Evolutionary conservation across 192 early-diverging fungal genomes (phyloP), one percentile per base, ranked within the genome.

Genomic region (Funneliformis mosseae): DNA sequence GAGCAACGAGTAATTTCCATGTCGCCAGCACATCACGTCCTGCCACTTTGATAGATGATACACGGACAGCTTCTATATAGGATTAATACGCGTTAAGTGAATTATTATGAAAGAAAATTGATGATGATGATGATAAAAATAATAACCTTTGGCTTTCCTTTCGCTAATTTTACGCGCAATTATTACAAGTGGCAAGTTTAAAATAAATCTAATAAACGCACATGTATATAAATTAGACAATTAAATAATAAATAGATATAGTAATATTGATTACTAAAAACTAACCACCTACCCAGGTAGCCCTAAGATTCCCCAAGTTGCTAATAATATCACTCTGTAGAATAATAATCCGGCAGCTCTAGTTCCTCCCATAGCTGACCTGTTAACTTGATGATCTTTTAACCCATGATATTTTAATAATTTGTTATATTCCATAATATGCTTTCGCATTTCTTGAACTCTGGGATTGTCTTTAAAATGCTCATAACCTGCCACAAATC

Each of bases 21-120:
- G 98, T 98, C 0, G 95, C 96, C 23, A 99, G 87, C 10, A 99
- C 98, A 81, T 99, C 98, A 45, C 93, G 90, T 33, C 96, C 98
- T 68, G 92, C 92, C 80, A 99, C 93, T 82, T 99, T 99, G 62
- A 99, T 96, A 25, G 91, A 94, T 10, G 96, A 97, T n/a, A 89
- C 93, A 8, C 91, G 92, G 64, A 96, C 87, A 0, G 97, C 97
- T 76, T 93, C 93, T 83, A 82, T 81, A 60, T 73, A 63, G 27
- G 48, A 23, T 64, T n/a, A 39, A 42, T 11, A 43, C 12, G 41
- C 10, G 33, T 4, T 45, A 27, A 9, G 76, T 43, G 43, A 70
- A 45, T 78, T 11, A 28, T 39, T 23, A 68, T 48, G 8, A n/a
- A 16, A 50, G 9, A 28, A 11, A 61, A 72, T 14, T 7, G 38